A percentile compares a stretch with the other conserved stretches of the same genome.
phyloP scores from a whole-genome alignment of 441 rosid species.

The Adansonia madagascariensis region DNA sequence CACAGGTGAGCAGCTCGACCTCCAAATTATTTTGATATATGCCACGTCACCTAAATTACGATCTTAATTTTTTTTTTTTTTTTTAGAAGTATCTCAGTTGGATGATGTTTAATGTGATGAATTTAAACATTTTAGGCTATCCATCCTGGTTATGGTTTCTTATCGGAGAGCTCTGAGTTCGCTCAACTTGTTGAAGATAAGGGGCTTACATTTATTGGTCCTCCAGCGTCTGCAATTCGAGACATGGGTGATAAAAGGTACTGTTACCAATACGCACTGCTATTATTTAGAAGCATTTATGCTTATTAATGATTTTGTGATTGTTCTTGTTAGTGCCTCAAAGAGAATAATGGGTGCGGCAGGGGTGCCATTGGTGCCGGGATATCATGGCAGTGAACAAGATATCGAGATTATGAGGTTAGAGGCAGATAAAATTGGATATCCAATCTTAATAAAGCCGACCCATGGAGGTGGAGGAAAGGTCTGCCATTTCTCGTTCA shows the following conservation, averaged over 20 bases:
- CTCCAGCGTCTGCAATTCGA: constrained; percentile 86
- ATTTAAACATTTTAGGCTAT: constrained; percentile 57
- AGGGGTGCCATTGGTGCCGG: constrained; percentile 94
- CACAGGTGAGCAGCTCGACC: constrained; percentile 56
- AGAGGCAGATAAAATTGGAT: constrained; percentile 91
- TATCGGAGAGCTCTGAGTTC: constrained; percentile 84
- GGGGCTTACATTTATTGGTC: constrained; percentile 82
- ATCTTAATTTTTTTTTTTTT: neutral
- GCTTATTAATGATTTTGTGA: constrained; percentile 23
- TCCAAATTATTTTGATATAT: constrained; percentile 2
- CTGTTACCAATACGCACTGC: neutral
- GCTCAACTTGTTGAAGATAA: constrained; percentile 85
- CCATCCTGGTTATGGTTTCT: constrained; percentile 93
- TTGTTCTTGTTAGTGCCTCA: constrained; percentile 62
- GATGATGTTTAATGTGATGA: constrained; percentile 6
- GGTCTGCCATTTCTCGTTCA: constrained; percentile 45
- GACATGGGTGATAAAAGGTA: constrained; percentile 99
- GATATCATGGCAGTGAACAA: constrained; percentile 90
- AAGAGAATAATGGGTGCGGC: constrained; percentile 98
- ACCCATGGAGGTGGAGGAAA: constrained; percentile 98
- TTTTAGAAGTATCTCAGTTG: neutral
- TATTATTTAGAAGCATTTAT: neutral
- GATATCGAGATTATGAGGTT: constrained; percentile 79
- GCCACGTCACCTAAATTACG: neutral
- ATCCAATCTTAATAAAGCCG: constrained; percentile 88